These are phyloP conservation scores for Canariomyces notabilis DNA, from an alignment of 2,329 filamentous ascomycete species.

Conservation along the genomic window DNA sequence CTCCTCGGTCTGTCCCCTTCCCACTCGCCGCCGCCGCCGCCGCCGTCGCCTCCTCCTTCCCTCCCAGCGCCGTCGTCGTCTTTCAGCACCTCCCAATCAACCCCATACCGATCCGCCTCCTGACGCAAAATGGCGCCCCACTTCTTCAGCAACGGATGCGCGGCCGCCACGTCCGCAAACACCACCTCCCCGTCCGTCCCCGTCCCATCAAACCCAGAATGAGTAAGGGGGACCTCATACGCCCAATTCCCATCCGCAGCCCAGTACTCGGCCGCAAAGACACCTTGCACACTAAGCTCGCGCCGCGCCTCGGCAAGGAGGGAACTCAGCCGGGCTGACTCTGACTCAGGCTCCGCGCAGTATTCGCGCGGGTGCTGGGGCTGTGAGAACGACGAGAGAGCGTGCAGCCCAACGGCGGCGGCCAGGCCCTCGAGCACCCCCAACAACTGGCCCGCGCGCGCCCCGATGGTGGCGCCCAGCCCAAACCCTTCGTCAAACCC, in stretches of 20 bases:
- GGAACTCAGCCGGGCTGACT: conserved; percentile 21
- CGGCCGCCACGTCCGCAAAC: conserved; percentile 58
- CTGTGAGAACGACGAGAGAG: conserved; percentile 3
- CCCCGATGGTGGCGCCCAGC: conserved; percentile 75
- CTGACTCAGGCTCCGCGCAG: conserved; percentile 16
- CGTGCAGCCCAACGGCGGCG: conserved; percentile 33
- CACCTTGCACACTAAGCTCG: conserved; percentile 55
- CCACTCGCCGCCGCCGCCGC: conserved; percentile 9
- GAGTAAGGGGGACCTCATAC: conserved; percentile 44
- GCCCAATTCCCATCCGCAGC: conserved; percentile 66
- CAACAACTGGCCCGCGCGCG: conserved; percentile 67
- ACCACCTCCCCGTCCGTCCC: conserved; percentile 35
- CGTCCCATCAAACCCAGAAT: conserved; percentile 5
- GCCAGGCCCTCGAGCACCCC: conserved; percentile 72
- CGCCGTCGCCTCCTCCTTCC: conserved; percentile 12
- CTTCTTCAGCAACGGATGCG: conserved; percentile 61
- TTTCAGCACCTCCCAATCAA: conserved; percentile 23
- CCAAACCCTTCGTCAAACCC: conserved; percentile 91
- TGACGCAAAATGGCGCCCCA: conserved; percentile 49
- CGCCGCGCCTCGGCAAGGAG: conserved; percentile 47
- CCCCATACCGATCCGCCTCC: conserved; percentile 36
- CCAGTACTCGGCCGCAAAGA: conserved; percentile 66
- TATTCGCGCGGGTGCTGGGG: conserved; percentile 21
- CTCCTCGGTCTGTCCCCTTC: conserved; percentile 15
- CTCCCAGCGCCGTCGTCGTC: conserved; percentile 16